Evolutionary conservation across 208 protist genomes (phyloP).

Genomic region (Crithidia bombi): DNA sequence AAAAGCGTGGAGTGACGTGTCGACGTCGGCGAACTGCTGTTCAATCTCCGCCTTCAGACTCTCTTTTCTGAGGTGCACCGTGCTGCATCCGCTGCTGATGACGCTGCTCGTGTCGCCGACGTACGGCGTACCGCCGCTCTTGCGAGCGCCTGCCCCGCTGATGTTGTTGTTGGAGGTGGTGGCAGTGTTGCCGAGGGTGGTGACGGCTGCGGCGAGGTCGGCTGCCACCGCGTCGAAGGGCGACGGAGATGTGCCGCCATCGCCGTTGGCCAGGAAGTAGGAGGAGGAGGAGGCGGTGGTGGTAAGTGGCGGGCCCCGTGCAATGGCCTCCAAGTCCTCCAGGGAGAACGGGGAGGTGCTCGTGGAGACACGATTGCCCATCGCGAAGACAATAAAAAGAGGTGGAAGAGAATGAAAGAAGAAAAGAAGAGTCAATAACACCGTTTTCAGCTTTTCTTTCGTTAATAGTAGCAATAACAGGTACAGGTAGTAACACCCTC

Average conservation of each 20-base stretch:
- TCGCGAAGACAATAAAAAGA: constrained; percentile 20
- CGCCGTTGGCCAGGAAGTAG: neutral
- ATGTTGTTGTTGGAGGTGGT: neutral
- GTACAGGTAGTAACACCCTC: neutral
- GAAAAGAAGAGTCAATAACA: too few relatives aligned
- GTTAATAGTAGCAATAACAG: neutral
- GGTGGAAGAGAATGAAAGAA: neutral
- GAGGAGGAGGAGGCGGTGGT: neutral
- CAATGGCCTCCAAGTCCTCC: constrained; percentile 42
- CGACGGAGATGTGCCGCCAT: neutral
- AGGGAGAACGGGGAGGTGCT: constrained; percentile 49
- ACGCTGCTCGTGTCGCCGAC: neutral
- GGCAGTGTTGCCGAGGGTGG: neutral
- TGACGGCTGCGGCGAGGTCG: constrained; percentile 7
- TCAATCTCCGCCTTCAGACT: constrained; percentile 20
- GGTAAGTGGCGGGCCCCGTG: neutral
- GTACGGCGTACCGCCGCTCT: neutral
- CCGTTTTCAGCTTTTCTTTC: too few relatives aligned
- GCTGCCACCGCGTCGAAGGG: constrained; percentile 14
- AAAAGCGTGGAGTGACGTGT: constrained; percentile 33
- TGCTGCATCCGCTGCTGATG: neutral
- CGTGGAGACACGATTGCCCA: constrained; percentile 74
- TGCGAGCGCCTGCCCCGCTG: neutral
- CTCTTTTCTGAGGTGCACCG: constrained; percentile 14
- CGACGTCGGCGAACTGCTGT: constrained; percentile 24